Conservation (phyloP, 106 monocot species). For the Dendrobium huoshanense region DNA sequence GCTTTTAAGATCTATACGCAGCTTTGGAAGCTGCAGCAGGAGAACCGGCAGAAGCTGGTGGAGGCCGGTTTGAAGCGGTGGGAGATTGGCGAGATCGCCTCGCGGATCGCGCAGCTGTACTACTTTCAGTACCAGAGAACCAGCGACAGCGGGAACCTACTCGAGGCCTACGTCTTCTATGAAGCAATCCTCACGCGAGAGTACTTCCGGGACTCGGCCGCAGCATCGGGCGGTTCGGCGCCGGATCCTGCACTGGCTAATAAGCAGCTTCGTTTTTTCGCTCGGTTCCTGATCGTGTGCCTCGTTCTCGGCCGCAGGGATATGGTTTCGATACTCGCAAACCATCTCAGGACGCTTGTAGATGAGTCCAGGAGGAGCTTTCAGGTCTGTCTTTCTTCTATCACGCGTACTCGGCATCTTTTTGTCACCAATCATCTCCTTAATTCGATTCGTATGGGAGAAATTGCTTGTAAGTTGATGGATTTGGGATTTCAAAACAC, state of each 20-base stretch:
- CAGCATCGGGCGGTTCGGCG: constrained; percentile 3
- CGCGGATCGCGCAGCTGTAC: constrained; percentile 70
- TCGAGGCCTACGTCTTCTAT: constrained; percentile 62
- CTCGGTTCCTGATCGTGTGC: constrained; percentile 52
- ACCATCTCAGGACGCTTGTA: constrained; percentile 32
- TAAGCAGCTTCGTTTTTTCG: constrained; percentile 77
- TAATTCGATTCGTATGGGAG: background rate
- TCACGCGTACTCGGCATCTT: background rate
- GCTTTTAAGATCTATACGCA: constrained; percentile 62
- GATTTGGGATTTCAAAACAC: background rate
- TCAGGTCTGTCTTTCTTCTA: constrained; percentile 18
- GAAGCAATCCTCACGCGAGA: constrained; percentile 57
- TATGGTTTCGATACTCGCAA: constrained; percentile 40
- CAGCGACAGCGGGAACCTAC: constrained; percentile 41
- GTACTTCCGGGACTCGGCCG: constrained; percentile 38
- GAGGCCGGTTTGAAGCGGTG: constrained; percentile 65
- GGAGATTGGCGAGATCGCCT: constrained; percentile 79
- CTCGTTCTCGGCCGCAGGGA: constrained; percentile 58
- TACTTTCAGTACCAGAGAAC: constrained; percentile 59
- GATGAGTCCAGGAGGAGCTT: constrained; percentile 51
- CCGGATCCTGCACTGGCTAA: constrained; percentile 42
- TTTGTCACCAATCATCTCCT: background rate
- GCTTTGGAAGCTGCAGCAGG: constrained; percentile 80
- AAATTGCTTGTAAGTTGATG: background rate
- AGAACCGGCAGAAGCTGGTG: constrained; percentile 47